Conservation (phyloP, 345 rosid genomes). For the Fremontodendron californicum region DNA sequence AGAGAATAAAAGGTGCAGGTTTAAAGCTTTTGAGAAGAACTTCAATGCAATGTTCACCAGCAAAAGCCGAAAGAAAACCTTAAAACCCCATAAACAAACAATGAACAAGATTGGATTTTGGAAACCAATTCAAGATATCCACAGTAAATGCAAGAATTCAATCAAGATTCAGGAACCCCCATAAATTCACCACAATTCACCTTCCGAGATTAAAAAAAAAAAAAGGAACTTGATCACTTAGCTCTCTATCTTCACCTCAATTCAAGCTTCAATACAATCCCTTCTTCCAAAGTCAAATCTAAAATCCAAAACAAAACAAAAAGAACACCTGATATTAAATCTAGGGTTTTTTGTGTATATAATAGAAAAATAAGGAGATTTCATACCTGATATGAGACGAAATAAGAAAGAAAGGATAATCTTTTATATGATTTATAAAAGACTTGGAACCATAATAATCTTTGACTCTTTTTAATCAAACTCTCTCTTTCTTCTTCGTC, state of each 20-base stretch:
- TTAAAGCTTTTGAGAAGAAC: slow-evolving; percentile 19
- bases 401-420: slow-evolving; percentile 17
- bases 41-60: slow-evolving; percentile 1
- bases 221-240: slow-evolving; percentile 7
- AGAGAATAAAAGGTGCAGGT: background rate
- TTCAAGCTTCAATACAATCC: slow-evolving; percentile 14
- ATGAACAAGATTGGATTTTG: slow-evolving; percentile 23
- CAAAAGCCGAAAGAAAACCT: slow-evolving; percentile 15
- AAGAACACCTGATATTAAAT: background rate
- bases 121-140: slow-evolving; percentile 30
- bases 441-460: background rate
- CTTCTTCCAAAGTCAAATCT: slow-evolving; percentile 13
- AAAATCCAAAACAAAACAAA: background rate
- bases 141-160: slow-evolving; percentile 15
- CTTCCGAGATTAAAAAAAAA: slow-evolving; percentile 21
- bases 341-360: slow-evolving; percentile 8
- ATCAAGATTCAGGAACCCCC: slow-evolving; percentile 12
- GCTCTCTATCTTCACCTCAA: slow-evolving; percentile 20
- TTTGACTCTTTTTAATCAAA: slow-evolving; percentile 16
- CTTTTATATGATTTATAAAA: slow-evolving; percentile 5
- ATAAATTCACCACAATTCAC: slow-evolving; percentile 20
- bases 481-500: background rate
- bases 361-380: slow-evolving; percentile 9
- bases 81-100: slow-evolving; percentile 21
- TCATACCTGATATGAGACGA: slow-evolving; percentile 25